Evolutionary conservation across 2,329 filamentous ascomycete species (phyloP).

Genomic region (Clarireedia paspali): DNA sequence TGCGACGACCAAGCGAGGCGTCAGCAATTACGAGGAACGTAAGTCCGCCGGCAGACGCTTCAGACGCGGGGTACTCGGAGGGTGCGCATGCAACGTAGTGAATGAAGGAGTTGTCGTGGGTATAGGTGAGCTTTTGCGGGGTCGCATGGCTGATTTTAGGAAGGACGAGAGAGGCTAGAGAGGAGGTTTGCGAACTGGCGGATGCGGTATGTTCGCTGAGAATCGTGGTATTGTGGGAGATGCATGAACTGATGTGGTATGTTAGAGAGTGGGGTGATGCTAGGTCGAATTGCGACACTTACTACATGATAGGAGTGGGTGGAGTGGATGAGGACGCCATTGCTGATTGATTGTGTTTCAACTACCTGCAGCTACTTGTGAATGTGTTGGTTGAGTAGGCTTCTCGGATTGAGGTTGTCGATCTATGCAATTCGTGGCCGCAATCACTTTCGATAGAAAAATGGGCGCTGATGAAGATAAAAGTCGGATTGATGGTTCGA

Average conservation of each 20-base stretch:
- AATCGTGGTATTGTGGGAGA: slow-evolving; percentile 89
- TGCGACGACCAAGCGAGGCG: slow-evolving; percentile 70
- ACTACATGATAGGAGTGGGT: slow-evolving; percentile 67
- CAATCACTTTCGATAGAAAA: no score
- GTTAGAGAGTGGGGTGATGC: slow-evolving; percentile 4
- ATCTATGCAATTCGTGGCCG: no score
- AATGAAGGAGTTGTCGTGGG: slow-evolving; percentile 84
- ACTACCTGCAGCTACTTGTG: neutral
- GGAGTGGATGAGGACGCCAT: slow-evolving; percentile 68
- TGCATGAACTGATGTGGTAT: slow-evolving; percentile 61
- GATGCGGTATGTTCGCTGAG: slow-evolving; percentile 87
- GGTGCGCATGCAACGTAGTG: slow-evolving; percentile 90
- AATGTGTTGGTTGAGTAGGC: neutral
- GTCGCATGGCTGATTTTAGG: slow-evolving; percentile 81
- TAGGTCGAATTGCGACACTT: slow-evolving; percentile 27
- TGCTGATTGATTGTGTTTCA: slow-evolving; percentile 13
- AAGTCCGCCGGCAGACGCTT: slow-evolving; percentile 65
- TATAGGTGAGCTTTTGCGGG: slow-evolving; percentile 88
- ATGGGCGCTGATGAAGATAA: no score
- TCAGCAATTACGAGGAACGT: slow-evolving; percentile 90
- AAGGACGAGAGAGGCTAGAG: slow-evolving; percentile 86
- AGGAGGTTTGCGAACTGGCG: slow-evolving; percentile 73
- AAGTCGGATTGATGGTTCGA: no score
- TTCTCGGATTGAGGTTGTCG: neutral
- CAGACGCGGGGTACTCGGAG: slow-evolving; percentile 48